phyloP scores from a whole-genome alignment of 2,329 filamentous ascomycete genomes.

The Hypoxylon sp. region DNA sequence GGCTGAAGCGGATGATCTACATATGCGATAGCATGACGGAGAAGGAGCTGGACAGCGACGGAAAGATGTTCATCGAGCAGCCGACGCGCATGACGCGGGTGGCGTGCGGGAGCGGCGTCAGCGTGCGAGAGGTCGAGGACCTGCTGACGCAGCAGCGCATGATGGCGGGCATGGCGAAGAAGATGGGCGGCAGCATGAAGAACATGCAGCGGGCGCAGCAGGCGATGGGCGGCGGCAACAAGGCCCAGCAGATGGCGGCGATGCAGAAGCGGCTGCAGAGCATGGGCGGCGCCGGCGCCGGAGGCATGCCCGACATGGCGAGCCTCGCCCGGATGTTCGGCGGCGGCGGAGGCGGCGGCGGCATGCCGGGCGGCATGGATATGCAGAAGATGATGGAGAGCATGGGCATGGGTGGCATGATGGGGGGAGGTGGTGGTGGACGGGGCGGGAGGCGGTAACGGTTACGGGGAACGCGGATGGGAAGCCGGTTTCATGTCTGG shows the following conservation, averaged over 20 bases:
- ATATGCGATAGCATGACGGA: constrained; percentile 98
- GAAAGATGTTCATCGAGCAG: constrained; percentile 92
- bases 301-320: constrained; percentile 80
- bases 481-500: constrained; percentile 11
- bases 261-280: constrained; percentile 96
- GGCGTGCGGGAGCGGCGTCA: constrained; percentile 88
- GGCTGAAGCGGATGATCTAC: constrained; percentile 98
- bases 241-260: constrained; percentile 90
- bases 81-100: constrained; percentile 92
- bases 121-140: constrained; percentile 92
- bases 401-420: constrained; percentile 69
- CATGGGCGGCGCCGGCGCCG: constrained; percentile 79
- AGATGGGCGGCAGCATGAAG: constrained; percentile 97
- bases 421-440: constrained; percentile 51
- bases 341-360: constrained; percentile 72
- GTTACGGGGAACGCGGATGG: constrained; percentile 8
- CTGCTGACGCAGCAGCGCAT: constrained; percentile 96
- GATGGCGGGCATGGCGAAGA: constrained; percentile 99
- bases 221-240: constrained; percentile 89
- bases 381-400: constrained; percentile 84
- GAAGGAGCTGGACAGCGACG: constrained; percentile 93
- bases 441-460: constrained; percentile 44
- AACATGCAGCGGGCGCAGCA: constrained; percentile 95
- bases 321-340: constrained; percentile 93
- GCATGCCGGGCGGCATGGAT: constrained; percentile 75